Conservation (phyloP, 495 filamentous ascomycete species). For the Aspergillus egyptiacus region DNA sequence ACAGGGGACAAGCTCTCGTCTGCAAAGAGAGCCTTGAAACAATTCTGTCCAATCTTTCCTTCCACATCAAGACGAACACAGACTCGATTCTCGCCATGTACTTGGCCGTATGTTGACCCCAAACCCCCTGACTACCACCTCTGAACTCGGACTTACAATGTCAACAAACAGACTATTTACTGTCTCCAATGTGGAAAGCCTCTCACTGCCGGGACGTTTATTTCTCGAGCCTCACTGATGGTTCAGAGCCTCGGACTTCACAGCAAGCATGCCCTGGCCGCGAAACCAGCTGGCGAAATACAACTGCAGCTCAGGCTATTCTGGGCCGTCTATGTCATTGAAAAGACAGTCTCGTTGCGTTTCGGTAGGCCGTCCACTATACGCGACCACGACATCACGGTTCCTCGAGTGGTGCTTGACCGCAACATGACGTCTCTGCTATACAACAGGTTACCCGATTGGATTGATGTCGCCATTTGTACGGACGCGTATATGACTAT, state of each 20-base stretch:
- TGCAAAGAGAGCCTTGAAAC: conserved; percentile 11
- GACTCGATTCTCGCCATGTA: conserved; percentile 10
- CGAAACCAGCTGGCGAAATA: no score
- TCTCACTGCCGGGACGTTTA: conserved; percentile 13
- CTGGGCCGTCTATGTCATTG: conserved; percentile 25
- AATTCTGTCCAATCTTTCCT: conserved; percentile 6
- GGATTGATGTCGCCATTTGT: conserved; percentile 9
- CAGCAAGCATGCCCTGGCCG: no score
- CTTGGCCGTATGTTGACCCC: conserved; percentile 16
- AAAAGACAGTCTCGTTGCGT: conserved; percentile 26
- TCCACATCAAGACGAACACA: conserved; percentile 4
- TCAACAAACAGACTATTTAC: conserved; percentile 10
- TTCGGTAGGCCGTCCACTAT: conserved; percentile 4
- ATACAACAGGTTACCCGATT: not conserved
- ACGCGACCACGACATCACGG: conserved; percentile 7
- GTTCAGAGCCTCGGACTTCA: conserved; percentile 8
- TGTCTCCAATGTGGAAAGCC: conserved; percentile 11
- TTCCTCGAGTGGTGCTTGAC: not conserved
- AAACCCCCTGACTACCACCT: no score
- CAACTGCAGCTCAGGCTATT: conserved; percentile 2
- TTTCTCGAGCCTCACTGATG: conserved; percentile 9
- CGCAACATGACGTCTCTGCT: not conserved
- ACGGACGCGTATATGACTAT: conserved; percentile 11
- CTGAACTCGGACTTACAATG: no score
- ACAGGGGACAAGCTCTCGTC: conserved; percentile 6